Percentiles rank a stretch among this genome's conserved stretches.
These are phyloP conservation scores for Anthracocystis walkeri DNA, from an alignment of 1,284 basidiomycete species.

Conservation along the genomic window DNA sequence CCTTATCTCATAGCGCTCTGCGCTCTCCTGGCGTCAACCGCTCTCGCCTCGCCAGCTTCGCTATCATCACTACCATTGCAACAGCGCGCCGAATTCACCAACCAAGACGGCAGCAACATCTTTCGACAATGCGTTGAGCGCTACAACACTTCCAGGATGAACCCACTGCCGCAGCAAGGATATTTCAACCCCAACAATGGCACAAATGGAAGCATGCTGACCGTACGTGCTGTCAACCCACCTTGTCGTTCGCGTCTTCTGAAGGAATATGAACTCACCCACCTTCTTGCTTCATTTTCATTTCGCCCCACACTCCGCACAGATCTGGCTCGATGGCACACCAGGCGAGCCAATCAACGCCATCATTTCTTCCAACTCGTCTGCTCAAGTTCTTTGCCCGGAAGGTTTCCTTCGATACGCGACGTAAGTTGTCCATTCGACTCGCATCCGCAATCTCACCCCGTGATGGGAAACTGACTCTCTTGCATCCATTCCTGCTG, in stretches of 20 bases:
- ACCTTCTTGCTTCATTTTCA: constrained; percentile 1
- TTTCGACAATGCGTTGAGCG: constrained; percentile 37
- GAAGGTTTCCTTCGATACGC: constrained; percentile 67
- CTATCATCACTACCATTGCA: constrained; percentile 20
- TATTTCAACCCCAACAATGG: constrained; percentile 47
- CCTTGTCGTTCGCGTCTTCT: constrained; percentile 5
- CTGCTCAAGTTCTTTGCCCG: constrained; percentile 50
- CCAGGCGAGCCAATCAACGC: constrained; percentile 67
- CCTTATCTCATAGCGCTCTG: constrained; percentile 16
- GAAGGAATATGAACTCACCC: constrained; percentile 4
- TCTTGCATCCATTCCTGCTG: neutral
- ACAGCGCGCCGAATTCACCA: neutral
- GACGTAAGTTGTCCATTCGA: constrained; percentile 36
- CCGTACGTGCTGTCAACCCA: constrained; percentile 29
- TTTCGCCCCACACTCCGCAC: neutral
- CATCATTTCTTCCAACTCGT: constrained; percentile 63
- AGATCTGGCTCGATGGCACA: constrained; percentile 49
- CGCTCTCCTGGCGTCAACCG: constrained; percentile 6
- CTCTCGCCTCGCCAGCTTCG: constrained; percentile 15
- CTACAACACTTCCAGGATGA: constrained; percentile 47
- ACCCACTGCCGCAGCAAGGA: constrained; percentile 36
- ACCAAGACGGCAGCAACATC: constrained; percentile 31
- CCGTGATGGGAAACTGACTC: constrained; percentile 2
- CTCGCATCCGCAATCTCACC: neutral
- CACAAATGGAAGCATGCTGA: constrained; percentile 51